phyloP scores from a whole-genome alignment of 176 grass and related monocot species.

The Musa schizocarpa region DNA sequence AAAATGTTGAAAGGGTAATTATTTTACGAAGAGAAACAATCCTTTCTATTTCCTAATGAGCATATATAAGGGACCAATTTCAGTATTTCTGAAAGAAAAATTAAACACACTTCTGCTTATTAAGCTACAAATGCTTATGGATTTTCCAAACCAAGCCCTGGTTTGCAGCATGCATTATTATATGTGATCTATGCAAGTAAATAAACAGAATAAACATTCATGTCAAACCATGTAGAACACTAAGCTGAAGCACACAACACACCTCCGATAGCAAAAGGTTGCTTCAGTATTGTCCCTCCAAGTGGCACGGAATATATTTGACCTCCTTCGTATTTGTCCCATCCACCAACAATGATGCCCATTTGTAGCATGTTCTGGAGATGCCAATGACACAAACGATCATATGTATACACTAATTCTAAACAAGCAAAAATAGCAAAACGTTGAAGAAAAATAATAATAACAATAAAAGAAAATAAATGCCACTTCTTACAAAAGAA shows the following conservation, averaged over 20 bases:
- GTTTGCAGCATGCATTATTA: too few species aligned
- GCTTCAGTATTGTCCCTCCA: conserved; percentile 80
- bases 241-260: neutral
- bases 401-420: too few species aligned
- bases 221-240: neutral
- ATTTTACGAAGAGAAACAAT: too few species aligned
- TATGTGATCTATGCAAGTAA: neutral
- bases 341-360: conserved; percentile 90
- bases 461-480: neutral
- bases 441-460: neutral
- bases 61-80: too few species aligned
- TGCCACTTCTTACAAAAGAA: neutral
- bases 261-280: conserved; percentile 96
- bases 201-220: neutral
- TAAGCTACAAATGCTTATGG: too few species aligned
- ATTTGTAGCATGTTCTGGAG: conserved; percentile 90
- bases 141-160: too few species aligned
- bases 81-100: too few species aligned
- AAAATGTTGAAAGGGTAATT: too few species aligned
- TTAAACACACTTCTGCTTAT: too few species aligned
- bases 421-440: neutral
- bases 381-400: neutral
- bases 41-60: too few species aligned
- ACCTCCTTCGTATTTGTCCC: conserved; percentile 93
- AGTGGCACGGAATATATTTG: conserved; percentile 91